Percentiles rank a stretch among this genome's conserved stretches.
phyloP scores from a whole-genome alignment of 225 moss, liverwort and hornwort species.

The Neckera pumila region DNA sequence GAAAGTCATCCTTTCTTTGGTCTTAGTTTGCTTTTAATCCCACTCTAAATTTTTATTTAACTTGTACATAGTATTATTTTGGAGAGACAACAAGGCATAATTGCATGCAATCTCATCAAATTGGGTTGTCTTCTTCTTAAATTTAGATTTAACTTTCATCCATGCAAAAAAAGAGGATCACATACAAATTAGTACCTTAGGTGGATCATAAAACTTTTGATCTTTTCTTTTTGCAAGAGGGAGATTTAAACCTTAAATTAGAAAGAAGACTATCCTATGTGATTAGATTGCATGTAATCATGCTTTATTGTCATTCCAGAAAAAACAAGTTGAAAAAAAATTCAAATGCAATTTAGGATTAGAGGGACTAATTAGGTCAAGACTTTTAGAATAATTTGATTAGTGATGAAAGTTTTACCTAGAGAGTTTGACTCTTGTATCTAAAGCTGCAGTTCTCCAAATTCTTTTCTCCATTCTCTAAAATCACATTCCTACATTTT shows the following conservation, averaged over 20 bases:
- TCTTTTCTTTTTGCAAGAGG: not conserved
- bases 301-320: not conserved
- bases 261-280: not conserved
- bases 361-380: no score
- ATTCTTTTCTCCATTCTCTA: no score
- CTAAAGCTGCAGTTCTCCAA: no score
- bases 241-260: not conserved
- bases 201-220: fast-evolving
- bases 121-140: no score
- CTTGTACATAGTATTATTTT: no score
- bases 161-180: not conserved
- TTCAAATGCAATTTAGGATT: not conserved
- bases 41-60: not conserved
- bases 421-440: no score
- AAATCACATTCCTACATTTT: no score
- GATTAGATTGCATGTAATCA: not conserved
- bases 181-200: not conserved
- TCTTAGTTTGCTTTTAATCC: not conserved
- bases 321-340: not conserved
- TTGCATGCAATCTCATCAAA: not conserved
- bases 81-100: not conserved
- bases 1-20: not conserved
- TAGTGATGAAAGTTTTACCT: no score
- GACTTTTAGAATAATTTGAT: no score
- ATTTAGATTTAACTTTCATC: not conserved